Base-by-base conservation (phyloP, 495 filamentous ascomycete species). In the Penicillium atrosanguineum region DNA sequence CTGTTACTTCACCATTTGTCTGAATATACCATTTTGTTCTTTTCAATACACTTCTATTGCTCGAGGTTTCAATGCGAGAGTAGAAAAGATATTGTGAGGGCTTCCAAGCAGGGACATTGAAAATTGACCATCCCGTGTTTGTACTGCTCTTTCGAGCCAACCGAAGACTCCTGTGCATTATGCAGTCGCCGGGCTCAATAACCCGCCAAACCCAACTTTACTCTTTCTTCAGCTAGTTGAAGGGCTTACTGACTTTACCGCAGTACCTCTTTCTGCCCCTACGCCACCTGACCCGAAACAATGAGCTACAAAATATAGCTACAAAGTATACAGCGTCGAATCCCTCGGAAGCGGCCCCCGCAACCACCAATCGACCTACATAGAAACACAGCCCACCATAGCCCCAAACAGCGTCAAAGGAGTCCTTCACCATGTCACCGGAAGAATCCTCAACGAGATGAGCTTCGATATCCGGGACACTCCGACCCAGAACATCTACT, bases 21-120 rank as follows among this genome's bases (percentile, higher is more conserved):
- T 53, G 49, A 53, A 50, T 51, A 44, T 60, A 41, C 49, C 54
- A 50, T 47, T 37, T 34, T 55, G 44, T 36, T 58, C 51, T 48
- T 47, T 15, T 12, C 31, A 34, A 34, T 34, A 34, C 7, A 14
- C 11, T 34, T 12, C 2, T 34, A 34, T 34, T 7, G 3, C 31
- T 8, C 3, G 31, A 34, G 14, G 11, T 34, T 34, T 4, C 3
- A 34, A 34, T 4, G 11, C 3, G 31, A 34, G 1, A 14, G 11
- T 12, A 34, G 28, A 8, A 31, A 6, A 15, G 12, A 34, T 8
- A 12, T 31, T 4, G 11, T 34, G 11, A 23, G 23, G 23, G 1
- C 31, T 14, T 14, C 12, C 9, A 14, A 34, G 31, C 8, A 2
- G 9, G 31, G 4, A 14, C 14, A 14, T 34, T 4, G 8, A 14